Evolutionary conservation across 495 filamentous ascomycete genomes (phyloP).

Genomic region (Penicillium coprophilum): DNA sequence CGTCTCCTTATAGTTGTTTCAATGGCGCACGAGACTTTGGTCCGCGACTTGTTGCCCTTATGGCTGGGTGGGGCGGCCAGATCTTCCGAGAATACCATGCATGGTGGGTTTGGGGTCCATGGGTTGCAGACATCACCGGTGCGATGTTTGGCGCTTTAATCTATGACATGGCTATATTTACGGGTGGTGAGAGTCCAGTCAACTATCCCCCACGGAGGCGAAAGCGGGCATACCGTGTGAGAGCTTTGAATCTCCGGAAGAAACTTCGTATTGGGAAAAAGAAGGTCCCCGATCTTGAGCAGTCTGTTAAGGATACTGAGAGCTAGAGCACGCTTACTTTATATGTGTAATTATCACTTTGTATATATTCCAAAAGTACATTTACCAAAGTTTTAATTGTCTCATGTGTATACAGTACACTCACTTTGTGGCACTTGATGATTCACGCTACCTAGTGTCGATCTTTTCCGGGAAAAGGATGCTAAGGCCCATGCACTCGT

Average conservation of each 20-base stretch:
- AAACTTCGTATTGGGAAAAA: background rate
- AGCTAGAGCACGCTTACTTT: background rate
- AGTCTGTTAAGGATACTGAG: background rate
- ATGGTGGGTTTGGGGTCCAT: conserved; percentile 30
- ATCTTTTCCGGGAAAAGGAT: too few species aligned
- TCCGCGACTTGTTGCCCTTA: conserved; percentile 24
- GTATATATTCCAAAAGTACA: background rate
- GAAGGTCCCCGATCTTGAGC: background rate
- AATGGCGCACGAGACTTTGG: conserved; percentile 27
- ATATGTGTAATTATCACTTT: background rate
- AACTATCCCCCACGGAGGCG: conserved; percentile 24
- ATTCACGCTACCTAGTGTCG: too few species aligned
- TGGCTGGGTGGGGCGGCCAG: conserved; percentile 27
- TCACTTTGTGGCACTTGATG: too few species aligned
- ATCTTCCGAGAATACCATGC: conserved; percentile 13
- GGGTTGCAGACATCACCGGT: conserved; percentile 27
- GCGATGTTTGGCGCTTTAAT: conserved; percentile 15
- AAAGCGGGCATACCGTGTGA: conserved; percentile 9
- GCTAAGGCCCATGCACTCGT: too few species aligned
- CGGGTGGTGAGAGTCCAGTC: conserved; percentile 25
- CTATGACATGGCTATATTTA: conserved; percentile 28
- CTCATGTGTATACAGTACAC: conserved; percentile 8
- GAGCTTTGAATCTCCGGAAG: background rate
- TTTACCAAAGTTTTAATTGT: background rate
- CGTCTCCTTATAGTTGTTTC: conserved; percentile 16